These are phyloP conservation scores for Tuctoria greenei DNA, from an alignment of 176 grass and related monocot species.

Conservation along the genomic window DNA sequence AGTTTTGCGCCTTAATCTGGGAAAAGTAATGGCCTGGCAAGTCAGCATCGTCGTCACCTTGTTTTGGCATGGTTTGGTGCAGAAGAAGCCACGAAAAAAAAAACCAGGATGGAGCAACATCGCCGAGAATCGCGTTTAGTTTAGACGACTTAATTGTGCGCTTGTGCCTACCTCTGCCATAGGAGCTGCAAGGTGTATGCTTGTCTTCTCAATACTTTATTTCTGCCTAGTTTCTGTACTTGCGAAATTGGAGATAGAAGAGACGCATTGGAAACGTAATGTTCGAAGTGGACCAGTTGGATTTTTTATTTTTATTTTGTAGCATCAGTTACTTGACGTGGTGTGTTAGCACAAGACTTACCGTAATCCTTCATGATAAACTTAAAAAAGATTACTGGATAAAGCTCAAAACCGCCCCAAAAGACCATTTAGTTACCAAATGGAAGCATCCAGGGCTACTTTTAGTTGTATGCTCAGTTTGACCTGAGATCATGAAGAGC, in stretches of 20 bases:
- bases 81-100: background rate
- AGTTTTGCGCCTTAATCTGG: constrained; percentile 21
- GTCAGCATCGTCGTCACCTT: background rate
- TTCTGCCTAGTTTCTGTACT: background rate
- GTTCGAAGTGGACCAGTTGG: background rate
- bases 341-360: too few species aligned
- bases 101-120: constrained; percentile 40
- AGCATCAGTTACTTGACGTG: background rate
- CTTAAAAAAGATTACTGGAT: too few species aligned
- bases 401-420: too few species aligned
- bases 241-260: background rate
- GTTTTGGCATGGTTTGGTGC: constrained; percentile 22
- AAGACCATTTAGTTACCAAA: too few species aligned
- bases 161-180: constrained; percentile 17
- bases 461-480: too few species aligned
- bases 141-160: background rate
- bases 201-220: background rate
- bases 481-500: too few species aligned
- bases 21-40: background rate
- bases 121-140: constrained; percentile 37
- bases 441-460: too few species aligned
- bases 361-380: background rate
- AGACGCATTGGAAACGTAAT: background rate
- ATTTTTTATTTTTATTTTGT: background rate
- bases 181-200: background rate